phyloP scores from a whole-genome alignment of 1,284 basidiomycete genomes.

The Austropuccinia psidii region DNA sequence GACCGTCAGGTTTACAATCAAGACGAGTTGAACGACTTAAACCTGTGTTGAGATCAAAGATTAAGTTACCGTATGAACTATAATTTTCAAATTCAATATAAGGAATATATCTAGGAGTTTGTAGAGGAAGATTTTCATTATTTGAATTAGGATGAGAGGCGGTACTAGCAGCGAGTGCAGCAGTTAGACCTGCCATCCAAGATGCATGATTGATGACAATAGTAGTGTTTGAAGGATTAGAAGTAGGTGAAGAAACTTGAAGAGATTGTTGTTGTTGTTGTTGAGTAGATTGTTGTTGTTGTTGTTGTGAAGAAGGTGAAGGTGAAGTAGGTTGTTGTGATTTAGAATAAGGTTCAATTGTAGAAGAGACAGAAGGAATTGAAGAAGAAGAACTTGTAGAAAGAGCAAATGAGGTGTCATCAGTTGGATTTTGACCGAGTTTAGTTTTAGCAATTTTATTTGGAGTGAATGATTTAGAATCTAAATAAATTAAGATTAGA shows the following conservation, averaged over 20 bases:
- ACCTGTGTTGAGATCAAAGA: conserved; percentile 25
- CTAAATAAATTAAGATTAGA: too few species aligned
- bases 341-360: neutral
- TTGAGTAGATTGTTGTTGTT: neutral
- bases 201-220: conserved; percentile 32
- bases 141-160: neutral
- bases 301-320: neutral
- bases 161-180: conserved; percentile 12
- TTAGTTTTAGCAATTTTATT: conserved; percentile 25
- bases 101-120: conserved; percentile 17
- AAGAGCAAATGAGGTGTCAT: conserved; percentile 12
- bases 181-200: conserved; percentile 13
- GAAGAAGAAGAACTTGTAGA: neutral
- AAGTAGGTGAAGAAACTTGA: neutral
- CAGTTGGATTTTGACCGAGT: conserved; percentile 17
- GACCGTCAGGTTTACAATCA: conserved; percentile 25
- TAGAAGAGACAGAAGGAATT: neutral
- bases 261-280: neutral
- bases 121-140: conserved; percentile 3
- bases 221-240: conserved; percentile 15
- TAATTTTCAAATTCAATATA: conserved; percentile 27
- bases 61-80: conserved; percentile 14
- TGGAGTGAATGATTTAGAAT: neutral
- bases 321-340: neutral
- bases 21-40: neutral